Conservation (phyloP, 805 yeast species). For the Candida boleticola region DNA sequence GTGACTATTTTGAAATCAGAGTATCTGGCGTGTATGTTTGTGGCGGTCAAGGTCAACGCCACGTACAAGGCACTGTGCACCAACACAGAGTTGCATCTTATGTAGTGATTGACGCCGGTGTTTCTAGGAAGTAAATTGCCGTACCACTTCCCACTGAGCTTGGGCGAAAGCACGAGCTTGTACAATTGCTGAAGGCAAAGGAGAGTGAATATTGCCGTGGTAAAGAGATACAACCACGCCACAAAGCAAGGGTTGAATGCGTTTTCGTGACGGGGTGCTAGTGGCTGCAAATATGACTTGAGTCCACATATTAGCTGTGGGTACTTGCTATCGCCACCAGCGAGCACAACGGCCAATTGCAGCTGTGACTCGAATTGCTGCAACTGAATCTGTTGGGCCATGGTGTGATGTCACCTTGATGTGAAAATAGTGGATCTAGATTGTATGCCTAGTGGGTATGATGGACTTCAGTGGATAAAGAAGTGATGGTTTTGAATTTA, state of each 20-base stretch:
- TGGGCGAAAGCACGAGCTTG: not conserved
- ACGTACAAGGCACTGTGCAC: slow-evolving; percentile 15
- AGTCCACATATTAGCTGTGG: slow-evolving; percentile 10
- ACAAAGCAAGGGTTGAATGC: slow-evolving; percentile 37
- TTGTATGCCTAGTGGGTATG: too few relatives aligned
- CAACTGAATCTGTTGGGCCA: too few relatives aligned
- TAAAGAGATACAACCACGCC: slow-evolving; percentile 12
- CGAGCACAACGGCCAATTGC: too few relatives aligned
- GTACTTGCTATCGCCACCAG: slow-evolving; percentile 1
- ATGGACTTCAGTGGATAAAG: too few relatives aligned
- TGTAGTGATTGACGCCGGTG: slow-evolving; percentile 23
- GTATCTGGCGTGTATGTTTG: slow-evolving; percentile 21
- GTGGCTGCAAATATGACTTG: slow-evolving; percentile 14
- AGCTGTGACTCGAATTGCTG: too few relatives aligned
- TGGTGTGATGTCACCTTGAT: too few relatives aligned
- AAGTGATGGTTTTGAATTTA: too few relatives aligned
- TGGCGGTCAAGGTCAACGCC: slow-evolving; percentile 11
- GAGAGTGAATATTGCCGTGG: slow-evolving; percentile 5
- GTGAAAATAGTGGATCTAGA: too few relatives aligned
- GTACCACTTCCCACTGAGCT: slow-evolving; percentile 5
- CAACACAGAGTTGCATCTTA: slow-evolving; percentile 18
- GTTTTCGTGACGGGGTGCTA: slow-evolving; percentile 24
- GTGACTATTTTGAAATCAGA: slow-evolving; percentile 19
- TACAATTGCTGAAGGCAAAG: not conserved
- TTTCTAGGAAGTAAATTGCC: slow-evolving; percentile 20